Percentiles rank a stretch among this genome's conserved stretches.
These are phyloP conservation scores for Globisporangium spinosum DNA, from an alignment of 352 stramenopile genomes.

Conservation along the genomic window DNA sequence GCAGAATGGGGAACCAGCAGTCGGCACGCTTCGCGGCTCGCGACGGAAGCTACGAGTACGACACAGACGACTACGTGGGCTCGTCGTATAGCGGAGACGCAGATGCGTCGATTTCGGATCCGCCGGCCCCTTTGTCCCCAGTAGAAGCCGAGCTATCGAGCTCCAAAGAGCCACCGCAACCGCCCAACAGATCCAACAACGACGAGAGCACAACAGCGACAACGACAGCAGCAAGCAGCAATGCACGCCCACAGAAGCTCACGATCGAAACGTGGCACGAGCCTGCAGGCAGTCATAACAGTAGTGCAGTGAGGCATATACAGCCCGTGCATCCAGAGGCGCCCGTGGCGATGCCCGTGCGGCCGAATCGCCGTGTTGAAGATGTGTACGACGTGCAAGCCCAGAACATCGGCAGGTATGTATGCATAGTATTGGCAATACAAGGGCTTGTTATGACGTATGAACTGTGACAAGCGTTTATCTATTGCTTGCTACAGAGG, in stretches of 20 bases:
- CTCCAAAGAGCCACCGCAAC: not conserved
- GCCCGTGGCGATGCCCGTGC: constrained; percentile 6
- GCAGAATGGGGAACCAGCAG: constrained; percentile 11
- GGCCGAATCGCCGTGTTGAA: constrained; percentile 35
- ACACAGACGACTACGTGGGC: not conserved
- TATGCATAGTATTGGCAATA: not conserved
- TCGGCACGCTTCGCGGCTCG: constrained; percentile 1
- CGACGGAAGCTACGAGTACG: not conserved
- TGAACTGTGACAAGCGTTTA: not conserved
- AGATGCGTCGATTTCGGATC: not conserved
- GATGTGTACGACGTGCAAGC: constrained; percentile 56
- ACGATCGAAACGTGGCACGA: constrained; percentile 13
- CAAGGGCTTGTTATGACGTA: not conserved
- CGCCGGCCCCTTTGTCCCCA: not conserved
- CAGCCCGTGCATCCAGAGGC: not conserved
- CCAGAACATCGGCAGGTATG: constrained; percentile 44
- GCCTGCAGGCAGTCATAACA: not conserved
- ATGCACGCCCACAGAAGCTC: constrained; percentile 1
- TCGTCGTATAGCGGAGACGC: not conserved
- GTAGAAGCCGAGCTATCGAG: constrained; percentile 1
- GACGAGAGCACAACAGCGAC: not conserved
- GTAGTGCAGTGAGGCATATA: not conserved
- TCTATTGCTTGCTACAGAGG: constrained; percentile 29
- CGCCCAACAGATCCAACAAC: not conserved
- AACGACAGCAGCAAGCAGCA: not conserved